phyloP scores from a whole-genome alignment of 2,329 filamentous ascomycete genomes.

The Botrytis hyacinthi region DNA sequence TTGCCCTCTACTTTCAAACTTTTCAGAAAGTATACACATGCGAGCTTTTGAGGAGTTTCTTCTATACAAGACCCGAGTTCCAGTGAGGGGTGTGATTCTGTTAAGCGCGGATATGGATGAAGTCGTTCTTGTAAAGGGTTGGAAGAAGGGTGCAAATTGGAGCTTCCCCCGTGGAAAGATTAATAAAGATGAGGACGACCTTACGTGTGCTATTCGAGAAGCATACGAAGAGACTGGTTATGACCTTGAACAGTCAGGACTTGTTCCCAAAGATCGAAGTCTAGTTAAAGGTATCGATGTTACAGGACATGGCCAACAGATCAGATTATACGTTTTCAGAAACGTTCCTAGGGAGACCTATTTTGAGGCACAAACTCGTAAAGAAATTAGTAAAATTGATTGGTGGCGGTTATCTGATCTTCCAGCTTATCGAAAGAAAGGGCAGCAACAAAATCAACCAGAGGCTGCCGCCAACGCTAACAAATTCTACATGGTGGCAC shows the following conservation, averaged over 20 bases:
- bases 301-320: slow-evolving; percentile 87
- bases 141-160: slow-evolving; percentile 96
- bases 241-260: slow-evolving; percentile 71
- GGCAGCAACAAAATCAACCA: slow-evolving; percentile 56
- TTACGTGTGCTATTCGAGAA: slow-evolving; percentile 91
- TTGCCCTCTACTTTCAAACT: slow-evolving; percentile 81
- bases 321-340: slow-evolving; percentile 88
- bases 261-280: slow-evolving; percentile 65
- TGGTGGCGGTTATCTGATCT: slow-evolving; percentile 93
- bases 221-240: slow-evolving; percentile 96
- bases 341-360: slow-evolving; percentile 81
- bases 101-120: slow-evolving; percentile 94
- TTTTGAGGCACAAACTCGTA: slow-evolving; percentile 88
- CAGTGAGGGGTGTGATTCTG: slow-evolving; percentile 90
- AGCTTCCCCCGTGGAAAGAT: slow-evolving; percentile 97
- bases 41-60: slow-evolving; percentile 89
- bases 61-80: slow-evolving; percentile 90
- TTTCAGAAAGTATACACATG: slow-evolving; percentile 73
- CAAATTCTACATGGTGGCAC: slow-evolving; percentile 98
- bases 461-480: slow-evolving; percentile 60
- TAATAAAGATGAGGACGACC: slow-evolving; percentile 91
- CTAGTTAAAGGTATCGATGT: slow-evolving; percentile 83
- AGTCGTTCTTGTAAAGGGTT: slow-evolving; percentile 90
- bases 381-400: slow-evolving; percentile 95
- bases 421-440: slow-evolving; percentile 69